phyloP scores from a whole-genome alignment of 164 flowering plant genomes.

The Protea cynaroides region DNA sequence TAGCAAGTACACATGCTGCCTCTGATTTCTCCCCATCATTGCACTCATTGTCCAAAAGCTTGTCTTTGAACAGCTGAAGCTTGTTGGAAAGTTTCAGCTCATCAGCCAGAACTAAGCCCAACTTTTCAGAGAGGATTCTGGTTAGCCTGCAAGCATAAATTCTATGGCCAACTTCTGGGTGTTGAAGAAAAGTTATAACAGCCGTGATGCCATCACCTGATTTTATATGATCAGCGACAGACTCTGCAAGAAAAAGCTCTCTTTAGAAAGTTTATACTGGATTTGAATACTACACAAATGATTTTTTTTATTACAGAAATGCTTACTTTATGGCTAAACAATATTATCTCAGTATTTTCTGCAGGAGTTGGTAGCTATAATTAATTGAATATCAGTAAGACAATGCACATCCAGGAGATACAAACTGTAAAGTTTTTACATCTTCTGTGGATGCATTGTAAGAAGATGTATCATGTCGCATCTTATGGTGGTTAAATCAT shows the following conservation, averaged over 20 bases:
- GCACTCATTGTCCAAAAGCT: conserved; percentile 24
- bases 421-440: no score
- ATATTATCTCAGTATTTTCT: no score
- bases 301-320: no score
- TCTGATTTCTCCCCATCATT: conserved; percentile 38
- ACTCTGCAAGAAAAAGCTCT: conserved; percentile 30
- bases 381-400: no score
- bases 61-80: conserved; percentile 33
- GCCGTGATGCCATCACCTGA: conserved; percentile 35
- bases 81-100: conserved; percentile 31
- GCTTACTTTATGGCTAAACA: no score
- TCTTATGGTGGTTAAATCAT: no score
- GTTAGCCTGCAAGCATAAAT: conserved; percentile 35
- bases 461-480: no score
- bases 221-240: conserved; percentile 35
- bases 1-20: conserved; percentile 52
- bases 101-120: conserved; percentile 30
- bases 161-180: conserved; percentile 39
- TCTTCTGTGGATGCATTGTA: no score
- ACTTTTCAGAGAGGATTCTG: conserved; percentile 37
- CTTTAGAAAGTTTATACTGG: not conserved
- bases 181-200: conserved; percentile 34
- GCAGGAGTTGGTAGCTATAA: no score
- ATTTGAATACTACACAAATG: no score
- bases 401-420: no score